A percentile compares a stretch with the other conserved stretches of the same genome.
Evolutionary conservation across 148 eudicot species (phyloP).

Genomic region (Vaccinium myrtillus): DNA sequence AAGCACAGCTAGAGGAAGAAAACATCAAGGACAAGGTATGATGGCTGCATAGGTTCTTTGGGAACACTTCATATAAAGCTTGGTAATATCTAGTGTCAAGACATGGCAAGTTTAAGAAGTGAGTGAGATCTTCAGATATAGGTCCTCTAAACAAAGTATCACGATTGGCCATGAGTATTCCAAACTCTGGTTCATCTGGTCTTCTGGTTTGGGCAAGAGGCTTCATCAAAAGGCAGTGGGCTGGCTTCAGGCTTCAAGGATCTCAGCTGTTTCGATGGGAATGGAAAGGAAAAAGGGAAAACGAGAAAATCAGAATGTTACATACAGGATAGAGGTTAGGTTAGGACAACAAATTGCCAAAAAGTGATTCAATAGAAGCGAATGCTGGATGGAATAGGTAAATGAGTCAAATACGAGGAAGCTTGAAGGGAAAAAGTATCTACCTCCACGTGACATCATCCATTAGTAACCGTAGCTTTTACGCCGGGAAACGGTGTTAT

Average conservation of each 20-base stretch:
- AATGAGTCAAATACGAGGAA: neutral
- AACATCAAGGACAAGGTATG: constrained; percentile 37
- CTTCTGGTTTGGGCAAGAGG: constrained; percentile 92
- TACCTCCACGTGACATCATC: constrained; percentile 54
- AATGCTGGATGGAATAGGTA: neutral
- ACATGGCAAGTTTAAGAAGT: constrained; percentile 64
- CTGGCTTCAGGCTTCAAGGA: constrained; percentile 88
- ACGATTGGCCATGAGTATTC: constrained; percentile 64
- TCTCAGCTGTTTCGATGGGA: constrained; percentile 83
- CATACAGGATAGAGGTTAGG: constrained; percentile 36
- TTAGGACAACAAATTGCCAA: constrained; percentile 31
- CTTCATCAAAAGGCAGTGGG: constrained; percentile 70
- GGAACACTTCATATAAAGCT: constrained; percentile 52
- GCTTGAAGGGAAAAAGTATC: constrained; percentile 16
- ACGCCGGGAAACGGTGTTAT: constrained; percentile 53
- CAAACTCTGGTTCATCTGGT: constrained; percentile 76
- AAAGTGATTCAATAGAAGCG: constrained; percentile 19
- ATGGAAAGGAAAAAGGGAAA: constrained; percentile 76
- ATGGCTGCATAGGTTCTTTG: constrained; percentile 61
- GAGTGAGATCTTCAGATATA: constrained; percentile 59
- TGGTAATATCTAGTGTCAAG: constrained; percentile 62
- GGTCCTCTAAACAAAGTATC: constrained; percentile 73
- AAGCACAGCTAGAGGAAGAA: constrained; percentile 26
- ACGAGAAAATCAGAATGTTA: constrained; percentile 62
- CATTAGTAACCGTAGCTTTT: constrained; percentile 65